phyloP scores from a whole-genome alignment of 2,329 filamentous ascomycete species.

The Xylariaceae sp. region DNA sequence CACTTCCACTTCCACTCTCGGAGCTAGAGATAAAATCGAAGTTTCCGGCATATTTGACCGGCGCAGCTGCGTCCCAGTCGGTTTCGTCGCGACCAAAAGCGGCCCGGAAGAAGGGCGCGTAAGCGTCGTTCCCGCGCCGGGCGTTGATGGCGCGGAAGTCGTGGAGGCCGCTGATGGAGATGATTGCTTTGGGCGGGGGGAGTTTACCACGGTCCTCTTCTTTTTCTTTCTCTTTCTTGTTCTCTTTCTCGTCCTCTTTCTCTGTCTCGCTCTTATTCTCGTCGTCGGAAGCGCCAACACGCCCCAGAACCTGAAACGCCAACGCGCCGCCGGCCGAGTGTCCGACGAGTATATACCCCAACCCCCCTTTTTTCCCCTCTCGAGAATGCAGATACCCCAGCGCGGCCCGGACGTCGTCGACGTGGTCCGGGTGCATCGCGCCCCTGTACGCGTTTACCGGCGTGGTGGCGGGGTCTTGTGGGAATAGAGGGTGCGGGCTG shows the following conservation, averaged over 20 bases:
- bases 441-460: constrained; percentile 32
- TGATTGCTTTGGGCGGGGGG: too few species aligned
- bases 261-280: too few species aligned
- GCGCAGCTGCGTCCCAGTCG: constrained; percentile 52
- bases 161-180: constrained; percentile 63
- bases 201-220: too few species aligned
- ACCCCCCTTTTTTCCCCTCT: too few species aligned
- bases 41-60: constrained; percentile 38
- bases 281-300: too few species aligned
- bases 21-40: too few species aligned
- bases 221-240: too few species aligned
- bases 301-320: constrained; percentile 59
- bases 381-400: constrained; percentile 48
- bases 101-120: constrained; percentile 50
- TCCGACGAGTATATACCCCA: constrained; percentile 54
- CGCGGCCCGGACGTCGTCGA: constrained; percentile 50
- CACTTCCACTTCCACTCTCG: too few species aligned
- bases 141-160: constrained; percentile 51
- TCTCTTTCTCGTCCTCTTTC: too few species aligned
- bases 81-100: constrained; percentile 58
- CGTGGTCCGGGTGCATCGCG: constrained; percentile 55
- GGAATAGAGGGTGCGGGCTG: constrained; percentile 45
- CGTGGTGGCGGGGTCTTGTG: constrained; percentile 37
- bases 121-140: constrained; percentile 42
- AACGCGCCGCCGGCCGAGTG: constrained; percentile 62